Evolutionary conservation across 2,329 filamentous ascomycete genomes (phyloP), one percentile per base, ranked within the genome.

Genomic region (Chrysoporthe cubensis): DNA sequence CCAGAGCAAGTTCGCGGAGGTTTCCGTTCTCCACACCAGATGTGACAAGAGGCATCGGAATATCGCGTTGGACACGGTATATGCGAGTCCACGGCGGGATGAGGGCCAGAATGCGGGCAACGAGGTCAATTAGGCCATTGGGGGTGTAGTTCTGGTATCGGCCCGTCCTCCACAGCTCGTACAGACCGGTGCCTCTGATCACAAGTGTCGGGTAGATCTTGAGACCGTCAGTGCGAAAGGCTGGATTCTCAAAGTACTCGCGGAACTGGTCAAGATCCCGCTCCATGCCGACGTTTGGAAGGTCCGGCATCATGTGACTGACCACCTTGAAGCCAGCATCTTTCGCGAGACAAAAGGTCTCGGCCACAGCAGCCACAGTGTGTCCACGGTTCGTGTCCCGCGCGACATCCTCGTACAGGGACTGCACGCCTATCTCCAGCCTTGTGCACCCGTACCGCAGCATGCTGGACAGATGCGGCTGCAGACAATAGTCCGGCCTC

Each of bases 21-120:
- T 99, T 99, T 70, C 96, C 96, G 74, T 99, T 99, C 81, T 99
- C 96, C 0, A 99, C 96, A 52, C 96, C 96, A 0, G 95, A 97
- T 0, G 96, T 98, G n/a, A 99, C 96, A 34, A 99, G 85, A 0
- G 96, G 96, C 96, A 99, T 99, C n/a, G 96, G 96, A 68, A 99
- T 99, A 80, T 99, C 96, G 78, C 96, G 90, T 82, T 99, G 96
- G 0, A 99, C 96, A 69, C 96, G 93, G 82, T 99, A 99, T 75
- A 99, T 99, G 71, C 96, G 90, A 0, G 96, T 99, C 96, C 96
- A 99, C 1, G 96, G 96, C 1, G 96, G 96, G 0, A 99, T 91
- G 2, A 99, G 85, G 0, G 96, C 96, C 70, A 99, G 83, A 64
- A 99, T 99, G n/a, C 96, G 89, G 3, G 96, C 96, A 0, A 99